phyloP scores from a whole-genome alignment of 2,329 filamentous ascomycete species.

The Xylariaceae sp. region DNA sequence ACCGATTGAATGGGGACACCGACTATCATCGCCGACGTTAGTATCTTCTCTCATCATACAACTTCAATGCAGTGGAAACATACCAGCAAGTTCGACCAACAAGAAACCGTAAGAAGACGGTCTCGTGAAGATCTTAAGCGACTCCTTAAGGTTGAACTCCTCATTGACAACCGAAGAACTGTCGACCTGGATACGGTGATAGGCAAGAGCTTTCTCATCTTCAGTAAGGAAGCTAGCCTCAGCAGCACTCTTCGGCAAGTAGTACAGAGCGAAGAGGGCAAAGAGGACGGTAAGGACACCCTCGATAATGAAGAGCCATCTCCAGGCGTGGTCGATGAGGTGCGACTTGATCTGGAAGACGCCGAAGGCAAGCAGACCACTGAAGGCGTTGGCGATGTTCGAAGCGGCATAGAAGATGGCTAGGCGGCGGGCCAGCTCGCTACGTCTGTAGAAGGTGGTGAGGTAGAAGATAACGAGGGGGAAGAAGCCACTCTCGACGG shows the following conservation, averaged over 20 bases:
- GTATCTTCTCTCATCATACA: background rate
- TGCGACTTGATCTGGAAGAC: slow-evolving; percentile 43
- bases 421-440: slow-evolving; percentile 63
- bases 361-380: slow-evolving; percentile 43
- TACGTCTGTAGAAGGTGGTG: slow-evolving; percentile 64
- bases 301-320: slow-evolving; percentile 47
- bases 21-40: slow-evolving; percentile 26
- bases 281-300: slow-evolving; percentile 54
- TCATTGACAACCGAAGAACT: slow-evolving; percentile 58
- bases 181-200: slow-evolving; percentile 70
- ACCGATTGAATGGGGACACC: slow-evolving; percentile 55
- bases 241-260: slow-evolving; percentile 60
- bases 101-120: slow-evolving; percentile 47
- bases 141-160: slow-evolving; percentile 46
- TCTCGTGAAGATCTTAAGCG: slow-evolving; percentile 47
- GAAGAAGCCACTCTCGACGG: slow-evolving; percentile 64
- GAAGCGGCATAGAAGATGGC: slow-evolving; percentile 72
- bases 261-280: slow-evolving; percentile 61
- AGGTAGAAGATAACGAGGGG: slow-evolving; percentile 56
- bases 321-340: slow-evolving; percentile 38
- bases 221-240: slow-evolving; percentile 60
- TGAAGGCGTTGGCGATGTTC: slow-evolving; percentile 62
- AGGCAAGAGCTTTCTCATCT: slow-evolving; percentile 63
- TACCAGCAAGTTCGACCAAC: slow-evolving; percentile 43
- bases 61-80: background rate